Evolutionary conservation across 495 filamentous ascomycete genomes (phyloP), one percentile per base, ranked within the genome.

Genomic region (Xanthoparmelia taractica): DNA sequence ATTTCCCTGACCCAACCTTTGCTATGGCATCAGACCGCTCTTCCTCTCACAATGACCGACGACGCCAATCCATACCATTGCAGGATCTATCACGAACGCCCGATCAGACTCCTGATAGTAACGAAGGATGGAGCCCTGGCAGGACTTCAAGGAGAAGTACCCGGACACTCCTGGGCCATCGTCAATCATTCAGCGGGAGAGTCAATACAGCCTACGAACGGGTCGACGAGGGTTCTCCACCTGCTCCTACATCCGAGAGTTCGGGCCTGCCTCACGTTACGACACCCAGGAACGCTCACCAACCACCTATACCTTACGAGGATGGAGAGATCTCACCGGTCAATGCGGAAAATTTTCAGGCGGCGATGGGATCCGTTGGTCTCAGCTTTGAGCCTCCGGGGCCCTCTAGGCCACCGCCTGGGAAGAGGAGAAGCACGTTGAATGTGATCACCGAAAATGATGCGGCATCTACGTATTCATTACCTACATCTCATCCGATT

Each of bases 21-120:
- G 40, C 23, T 7, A 89, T 89, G 86, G 82, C 84, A 74, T 81
- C 83, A 58, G 77, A 80, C 74, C 79, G 77, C 70, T 76, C 76
- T 40, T 77, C 75, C 66, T 73, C 79, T 70, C 74, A 77, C 66
- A 73, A 78, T 36, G 69, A 78, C 63, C 66, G 80, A 45, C 73
- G 82, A 38, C 75, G 82, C 57, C 87, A 90, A 64, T 87, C 87
- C 48, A 96, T 96, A 74, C 91, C 92, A 56, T 78, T 97, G 57
- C 87, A 88, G 72, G 86, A 96, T 73, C 85, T 96, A 57, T 84
- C 85, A 37, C 80, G 83, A 60, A 76, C 81, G 40, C 79, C 83
- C 54, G 82, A 81, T 63, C 76, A 79, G 23, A 68, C 70, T 59
- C 60, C 27, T 38, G 38, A 43, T 6, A 47, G 36, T n/a, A 23